Base-by-base conservation (phyloP, 2,329 filamentous ascomycete species). In the Aphanocladium album region DNA sequence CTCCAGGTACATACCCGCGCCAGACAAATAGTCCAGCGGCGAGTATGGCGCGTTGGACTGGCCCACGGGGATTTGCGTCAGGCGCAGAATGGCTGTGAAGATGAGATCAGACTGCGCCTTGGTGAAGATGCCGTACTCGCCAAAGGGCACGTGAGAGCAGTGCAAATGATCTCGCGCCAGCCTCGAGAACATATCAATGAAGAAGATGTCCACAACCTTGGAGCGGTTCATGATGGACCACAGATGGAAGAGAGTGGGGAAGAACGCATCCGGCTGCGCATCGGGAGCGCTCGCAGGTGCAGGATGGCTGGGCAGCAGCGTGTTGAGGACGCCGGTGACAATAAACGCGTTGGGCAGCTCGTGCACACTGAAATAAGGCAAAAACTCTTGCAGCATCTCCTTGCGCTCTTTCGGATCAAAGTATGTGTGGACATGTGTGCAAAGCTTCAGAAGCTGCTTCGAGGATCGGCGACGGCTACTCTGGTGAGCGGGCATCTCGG, bases 41-140 rank as follows among this genome's bases (percentile, higher is more conserved):
- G 90, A 90, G 71, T 99, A 99, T 0, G 95, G 91, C 1, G 93
- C 97, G 50, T 90, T 96, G 3, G 95, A 90, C 76, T 99, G 95
- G 2, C 95, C 93, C 14, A 99, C 95, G 2, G 95, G 95, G 59
- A 99, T 99, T 71, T 98, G 93, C 16, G 96, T 87, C 59, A 99
- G 75, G 53, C 96, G 85, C 60, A 99, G 77, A 61, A 97, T 86
- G 11, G 95, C 89, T 0, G 95, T 98, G 73, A 97, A 98, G 67
- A 99, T 89, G 61, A 96, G 81, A 62, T 93, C 89, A 0, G 93
- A 95, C 74, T 99, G 95, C 65, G 96, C 92, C 65, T 87, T 86
- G 1, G 91, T 96, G 74, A 96, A 98, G 65, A 99, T 90, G 66
- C 95, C 95, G 76, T 93, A 88, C 66, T 93, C 86, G 2, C 87